A percentile compares a stretch with the other conserved stretches of the same genome.
Conservation (phyloP, 1,284 basidiomycete species). For the Marasmius oreades region DNA sequence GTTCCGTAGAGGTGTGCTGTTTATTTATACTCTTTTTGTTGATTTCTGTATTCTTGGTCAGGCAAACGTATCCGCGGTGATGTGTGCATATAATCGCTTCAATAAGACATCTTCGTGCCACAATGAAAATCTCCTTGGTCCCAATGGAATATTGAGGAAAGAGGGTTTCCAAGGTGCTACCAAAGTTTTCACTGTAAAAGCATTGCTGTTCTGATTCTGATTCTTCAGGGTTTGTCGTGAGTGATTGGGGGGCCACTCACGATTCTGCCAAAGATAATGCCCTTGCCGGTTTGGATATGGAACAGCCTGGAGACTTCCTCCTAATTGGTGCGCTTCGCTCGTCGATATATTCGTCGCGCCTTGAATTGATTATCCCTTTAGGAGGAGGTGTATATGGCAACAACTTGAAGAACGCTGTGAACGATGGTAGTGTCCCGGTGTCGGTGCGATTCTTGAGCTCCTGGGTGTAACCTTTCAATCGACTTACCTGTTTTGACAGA, state of each 20-base stretch:
- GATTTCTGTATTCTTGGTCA: conserved; percentile 21
- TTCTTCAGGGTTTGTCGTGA: conserved; percentile 38
- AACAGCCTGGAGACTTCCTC: conserved; percentile 44
- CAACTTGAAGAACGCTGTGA: conserved; percentile 31
- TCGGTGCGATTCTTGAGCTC: conserved; percentile 32
- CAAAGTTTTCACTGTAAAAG: neutral
- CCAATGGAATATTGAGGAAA: conserved; percentile 32
- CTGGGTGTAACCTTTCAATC: conserved; percentile 19
- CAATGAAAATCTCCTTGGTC: conserved; percentile 32
- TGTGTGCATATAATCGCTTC: conserved; percentile 69
- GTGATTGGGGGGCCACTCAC: conserved; percentile 48
- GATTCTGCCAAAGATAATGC: conserved; percentile 42
- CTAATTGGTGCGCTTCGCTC: conserved; percentile 29
- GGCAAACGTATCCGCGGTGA: conserved; percentile 65
- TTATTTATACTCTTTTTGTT: neutral
- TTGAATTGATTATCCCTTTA: conserved; percentile 10
- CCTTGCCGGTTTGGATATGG: conserved; percentile 46
- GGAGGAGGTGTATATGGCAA: conserved; percentile 34
- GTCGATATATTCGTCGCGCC: neutral
- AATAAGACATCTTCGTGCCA: conserved; percentile 41
- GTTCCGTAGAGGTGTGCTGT: conserved; percentile 37
- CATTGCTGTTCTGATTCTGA: neutral
- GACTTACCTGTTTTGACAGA: conserved; percentile 29
- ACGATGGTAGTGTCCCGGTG: conserved; percentile 39
- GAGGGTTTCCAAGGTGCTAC: conserved; percentile 38